Percentiles rank a stretch among this genome's conserved stretches.
phyloP scores from a whole-genome alignment of 1,284 basidiomycete species.

The Porogramme epimiltina region DNA sequence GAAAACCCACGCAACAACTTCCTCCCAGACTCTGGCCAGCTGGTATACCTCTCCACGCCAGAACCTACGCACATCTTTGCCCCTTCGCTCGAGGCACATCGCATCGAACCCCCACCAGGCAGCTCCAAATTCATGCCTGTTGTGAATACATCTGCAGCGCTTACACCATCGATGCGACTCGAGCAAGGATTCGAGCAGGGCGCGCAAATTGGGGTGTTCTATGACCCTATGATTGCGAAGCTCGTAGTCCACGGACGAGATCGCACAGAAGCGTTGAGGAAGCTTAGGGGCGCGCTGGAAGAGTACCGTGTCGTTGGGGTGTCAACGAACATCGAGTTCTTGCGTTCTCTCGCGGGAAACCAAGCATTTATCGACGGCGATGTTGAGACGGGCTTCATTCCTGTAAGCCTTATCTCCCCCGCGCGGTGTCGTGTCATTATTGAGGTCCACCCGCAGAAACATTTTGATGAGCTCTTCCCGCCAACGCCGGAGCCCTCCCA shows the following conservation, averaged over 20 bases:
- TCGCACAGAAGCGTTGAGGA: constrained; percentile 82
- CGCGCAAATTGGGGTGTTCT: constrained; percentile 89
- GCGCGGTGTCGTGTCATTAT: background rate
- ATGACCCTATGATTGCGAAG: constrained; percentile 95
- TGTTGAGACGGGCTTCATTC: constrained; percentile 93
- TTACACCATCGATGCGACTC: constrained; percentile 75
- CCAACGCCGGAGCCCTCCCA: constrained; percentile 55
- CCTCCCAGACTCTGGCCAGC: constrained; percentile 86
- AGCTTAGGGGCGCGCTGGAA: constrained; percentile 79
- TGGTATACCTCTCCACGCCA: constrained; percentile 82
- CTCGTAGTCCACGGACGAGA: constrained; percentile 90
- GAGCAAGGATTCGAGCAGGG: constrained; percentile 90
- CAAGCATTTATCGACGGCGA: constrained; percentile 78
- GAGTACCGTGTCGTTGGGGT: constrained; percentile 93
- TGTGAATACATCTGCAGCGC: constrained; percentile 40
- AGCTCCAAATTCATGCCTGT: constrained; percentile 22
- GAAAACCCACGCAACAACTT: constrained; percentile 93
- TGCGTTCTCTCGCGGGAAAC: constrained; percentile 78
- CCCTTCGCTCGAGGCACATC: constrained; percentile 38
- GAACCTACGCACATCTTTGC: constrained; percentile 68
- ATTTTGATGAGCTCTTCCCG: constrained; percentile 78
- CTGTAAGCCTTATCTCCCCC: constrained; percentile 44
- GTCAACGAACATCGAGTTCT: constrained; percentile 89
- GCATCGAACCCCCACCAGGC: constrained; percentile 27
- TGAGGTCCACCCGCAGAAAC: constrained; percentile 55